Base-by-base conservation (phyloP, 2,329 filamentous ascomycete genomes). In the Cercospora janseana region DNA sequence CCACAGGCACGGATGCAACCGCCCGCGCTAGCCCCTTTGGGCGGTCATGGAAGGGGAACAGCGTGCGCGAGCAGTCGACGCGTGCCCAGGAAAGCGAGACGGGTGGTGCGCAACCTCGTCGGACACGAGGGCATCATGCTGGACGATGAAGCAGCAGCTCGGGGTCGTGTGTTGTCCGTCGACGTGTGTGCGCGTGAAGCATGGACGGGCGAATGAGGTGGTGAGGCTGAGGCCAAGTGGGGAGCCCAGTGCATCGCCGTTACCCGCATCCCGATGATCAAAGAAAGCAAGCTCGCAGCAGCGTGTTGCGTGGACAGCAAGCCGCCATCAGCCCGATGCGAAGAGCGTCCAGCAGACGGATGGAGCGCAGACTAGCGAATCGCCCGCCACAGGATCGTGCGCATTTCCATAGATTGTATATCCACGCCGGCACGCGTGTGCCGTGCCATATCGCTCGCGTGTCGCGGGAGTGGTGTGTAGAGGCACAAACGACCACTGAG, bases 251-350 rank as follows among this genome's bases (percentile, higher is more conserved):
- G 34, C 34, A n/a, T 37, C 34, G 34, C 34, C n/a, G 6, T 15
- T 16, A 13, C 21, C 38, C 21, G 15, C 8, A 6, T 10, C 16
- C 15, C 34, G 40, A 31, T 43, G 15, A 26, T 20, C 41, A 45
- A 45, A 45, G 42, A 21, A 23, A 35, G 26, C 13, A 16, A 18
- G 24, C 23, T 32, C 18, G 29, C 42, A 29, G 26, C 24, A 28
- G 15, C 31, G 26, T 6, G 26, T 12, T 15, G 16, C 20, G 40
- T 16, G 18, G 23, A 13, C 18, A 12, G 37, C 37, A 21, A 12
- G 13, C 24, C 23, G 13, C 20, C 23, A 42, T 34, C 42, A 46
- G 44, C 31, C 21, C 43, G 31, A 41, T 38, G 37, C 20, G 27
- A 26, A 9, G 7, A 20, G 18, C 37, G 10, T n/a, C 15, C 2